These are phyloP conservation scores for Vaccinium myrtillus DNA, from an alignment of 148 eudicot genomes.

Conservation along the genomic window DNA sequence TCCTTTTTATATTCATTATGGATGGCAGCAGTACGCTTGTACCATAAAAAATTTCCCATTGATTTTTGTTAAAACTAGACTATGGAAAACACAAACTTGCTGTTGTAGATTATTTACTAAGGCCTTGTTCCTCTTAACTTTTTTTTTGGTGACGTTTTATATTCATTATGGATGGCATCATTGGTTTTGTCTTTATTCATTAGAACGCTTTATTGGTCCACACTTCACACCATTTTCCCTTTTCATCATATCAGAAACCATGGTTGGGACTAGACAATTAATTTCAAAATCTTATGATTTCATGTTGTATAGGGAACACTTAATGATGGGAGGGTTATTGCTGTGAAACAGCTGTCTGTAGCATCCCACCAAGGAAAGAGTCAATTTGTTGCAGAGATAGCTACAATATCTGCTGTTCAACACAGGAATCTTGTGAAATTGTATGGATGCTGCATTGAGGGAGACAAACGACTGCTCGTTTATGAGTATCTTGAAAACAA, in stretches of 20 bases:
- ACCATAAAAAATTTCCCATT: not conserved
- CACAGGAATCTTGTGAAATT: slow-evolving; percentile 86
- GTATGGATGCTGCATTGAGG: slow-evolving; percentile 89
- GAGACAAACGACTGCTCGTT: slow-evolving; percentile 73
- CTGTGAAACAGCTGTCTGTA: slow-evolving; percentile 81
- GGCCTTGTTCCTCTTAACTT: too few relatives aligned
- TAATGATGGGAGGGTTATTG: slow-evolving; percentile 67
- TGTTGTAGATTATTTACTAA: too few relatives aligned
- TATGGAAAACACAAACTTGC: too few relatives aligned
- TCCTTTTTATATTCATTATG: not conserved
- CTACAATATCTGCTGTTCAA: slow-evolving; percentile 80
- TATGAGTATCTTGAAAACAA: slow-evolving; percentile 86
- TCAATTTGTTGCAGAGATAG: slow-evolving; percentile 87
- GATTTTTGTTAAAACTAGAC: not conserved
- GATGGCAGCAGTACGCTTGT: not conserved
- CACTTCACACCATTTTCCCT: not conserved
- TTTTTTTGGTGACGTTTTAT: too few relatives aligned
- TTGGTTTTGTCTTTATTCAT: too few relatives aligned
- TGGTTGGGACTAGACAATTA: slow-evolving; percentile 4
- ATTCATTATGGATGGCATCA: not conserved
- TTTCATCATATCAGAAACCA: not conserved
- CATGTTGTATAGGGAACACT: slow-evolving; percentile 58
- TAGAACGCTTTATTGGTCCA: too few relatives aligned
- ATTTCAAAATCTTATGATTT: not conserved
- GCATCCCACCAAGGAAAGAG: slow-evolving; percentile 77